These are phyloP conservation scores for Endothia cerciana DNA, from an alignment of 2,329 filamentous ascomycete genomes.

Conservation along the genomic window DNA sequence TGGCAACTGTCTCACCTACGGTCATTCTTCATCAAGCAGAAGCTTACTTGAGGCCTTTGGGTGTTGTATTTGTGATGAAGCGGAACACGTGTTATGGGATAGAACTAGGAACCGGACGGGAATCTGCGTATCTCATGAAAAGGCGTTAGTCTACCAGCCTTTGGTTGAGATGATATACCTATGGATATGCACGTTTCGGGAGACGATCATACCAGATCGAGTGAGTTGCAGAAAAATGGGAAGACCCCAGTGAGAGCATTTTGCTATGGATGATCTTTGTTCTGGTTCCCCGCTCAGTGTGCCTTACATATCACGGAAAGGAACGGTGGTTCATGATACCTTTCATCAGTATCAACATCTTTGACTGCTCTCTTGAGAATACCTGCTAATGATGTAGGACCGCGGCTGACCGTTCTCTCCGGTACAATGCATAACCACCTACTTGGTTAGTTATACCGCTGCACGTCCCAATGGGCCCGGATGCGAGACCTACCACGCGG, in stretches of 20 bases:
- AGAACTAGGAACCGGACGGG: conserved; percentile 8
- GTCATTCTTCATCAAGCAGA: conserved; percentile 99
- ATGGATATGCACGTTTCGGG: neutral
- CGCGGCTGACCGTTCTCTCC: neutral
- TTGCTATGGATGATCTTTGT: neutral
- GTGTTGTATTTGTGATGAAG: conserved; percentile 18
- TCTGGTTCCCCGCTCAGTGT: neutral
- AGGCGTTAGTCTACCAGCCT: conserved; percentile 19
- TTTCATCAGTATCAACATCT: neutral
- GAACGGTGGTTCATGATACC: neutral
- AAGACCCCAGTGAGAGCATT: neutral
- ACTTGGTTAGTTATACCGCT: neutral
- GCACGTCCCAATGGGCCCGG: too few species aligned
- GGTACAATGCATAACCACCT: too few species aligned
- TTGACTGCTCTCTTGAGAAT: neutral
- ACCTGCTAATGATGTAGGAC: neutral
- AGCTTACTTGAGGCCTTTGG: conserved; percentile 72
- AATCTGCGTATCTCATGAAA: conserved; percentile 21
- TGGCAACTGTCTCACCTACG: conserved; percentile 97
- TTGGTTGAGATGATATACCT: conserved; percentile 21
- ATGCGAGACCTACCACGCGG: too few species aligned
- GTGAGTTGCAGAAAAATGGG: neutral
- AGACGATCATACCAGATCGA: neutral
- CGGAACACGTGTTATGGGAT: conserved; percentile 18
- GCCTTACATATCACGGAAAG: neutral